A percentile compares a stretch with the other conserved stretches of the same genome.
Evolutionary conservation across 352 stramenopile species (phyloP).

Genomic region (Globisporangium nunn): DNA sequence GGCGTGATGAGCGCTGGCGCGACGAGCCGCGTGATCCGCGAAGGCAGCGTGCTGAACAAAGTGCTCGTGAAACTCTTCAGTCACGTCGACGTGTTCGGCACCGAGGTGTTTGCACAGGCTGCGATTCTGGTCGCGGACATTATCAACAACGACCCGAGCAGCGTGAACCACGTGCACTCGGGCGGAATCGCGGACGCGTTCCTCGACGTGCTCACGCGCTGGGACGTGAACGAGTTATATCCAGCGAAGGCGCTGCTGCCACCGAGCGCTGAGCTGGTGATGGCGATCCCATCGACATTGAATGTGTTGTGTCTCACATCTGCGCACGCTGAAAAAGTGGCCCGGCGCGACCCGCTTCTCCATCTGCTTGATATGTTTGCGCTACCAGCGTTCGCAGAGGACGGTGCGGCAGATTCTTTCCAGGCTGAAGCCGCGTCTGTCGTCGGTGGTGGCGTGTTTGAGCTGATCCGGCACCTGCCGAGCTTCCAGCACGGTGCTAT

Average conservation of each 20-base stretch:
- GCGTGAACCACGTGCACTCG: conserved; percentile 92
- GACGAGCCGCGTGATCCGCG: conserved; percentile 82
- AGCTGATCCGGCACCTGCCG: conserved; percentile 94
- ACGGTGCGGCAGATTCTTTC: conserved; percentile 84
- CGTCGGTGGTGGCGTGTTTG: conserved; percentile 91
- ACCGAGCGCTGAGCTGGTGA: conserved; percentile 90
- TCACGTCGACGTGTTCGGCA: conserved; percentile 89
- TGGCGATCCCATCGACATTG: conserved; percentile 92
- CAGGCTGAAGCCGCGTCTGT: conserved; percentile 91
- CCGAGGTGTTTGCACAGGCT: conserved; percentile 89
- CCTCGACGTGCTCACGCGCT: conserved; percentile 86
- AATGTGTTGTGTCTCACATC: conserved; percentile 92
- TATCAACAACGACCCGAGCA: conserved; percentile 96
- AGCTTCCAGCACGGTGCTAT: conserved; percentile 83
- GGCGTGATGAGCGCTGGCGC: conserved; percentile 83
- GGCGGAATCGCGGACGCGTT: conserved; percentile 91
- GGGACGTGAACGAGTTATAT: conserved; percentile 56
- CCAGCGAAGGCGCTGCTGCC: conserved; percentile 51
- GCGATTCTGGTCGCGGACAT: conserved; percentile 92
- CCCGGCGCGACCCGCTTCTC: conserved; percentile 86
- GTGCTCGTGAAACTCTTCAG: conserved; percentile 87
- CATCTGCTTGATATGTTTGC: conserved; percentile 90
- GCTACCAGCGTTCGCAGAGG: conserved; percentile 81
- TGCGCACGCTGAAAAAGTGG: conserved; percentile 85
- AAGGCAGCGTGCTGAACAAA: conserved; percentile 81